phyloP scores from a whole-genome alignment of 2,329 filamentous ascomycete genomes.

The Neopestalotiopsis sp. region DNA sequence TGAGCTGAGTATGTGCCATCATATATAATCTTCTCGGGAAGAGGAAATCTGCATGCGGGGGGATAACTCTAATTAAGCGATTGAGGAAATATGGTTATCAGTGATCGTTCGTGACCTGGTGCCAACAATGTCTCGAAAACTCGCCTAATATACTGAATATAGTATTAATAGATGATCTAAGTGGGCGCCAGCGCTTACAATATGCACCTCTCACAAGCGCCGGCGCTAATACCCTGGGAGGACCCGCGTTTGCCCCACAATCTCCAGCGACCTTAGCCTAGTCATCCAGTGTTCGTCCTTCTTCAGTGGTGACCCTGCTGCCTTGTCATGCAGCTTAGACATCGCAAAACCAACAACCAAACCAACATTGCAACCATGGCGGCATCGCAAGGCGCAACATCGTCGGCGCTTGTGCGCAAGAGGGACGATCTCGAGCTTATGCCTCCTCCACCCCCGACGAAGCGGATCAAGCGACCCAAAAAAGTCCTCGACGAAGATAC shows the following conservation, averaged over 20 bases:
- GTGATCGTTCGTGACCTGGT: no score
- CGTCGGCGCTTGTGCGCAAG: slow-evolving; percentile 71
- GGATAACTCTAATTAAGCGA: no score
- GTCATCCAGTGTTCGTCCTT: neutral
- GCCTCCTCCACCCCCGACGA: slow-evolving; percentile 83
- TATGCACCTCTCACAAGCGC: no score
- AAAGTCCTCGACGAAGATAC: slow-evolving; percentile 91
- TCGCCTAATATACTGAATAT: no score
- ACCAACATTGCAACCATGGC: slow-evolving; percentile 42
- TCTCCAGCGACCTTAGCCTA: neutral
- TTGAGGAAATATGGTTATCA: no score
- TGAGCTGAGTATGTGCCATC: no score
- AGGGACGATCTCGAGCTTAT: slow-evolving; percentile 74
- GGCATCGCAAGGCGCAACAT: slow-evolving; percentile 42
- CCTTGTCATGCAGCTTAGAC: neutral
- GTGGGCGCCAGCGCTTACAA: no score
- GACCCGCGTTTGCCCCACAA: neutral
- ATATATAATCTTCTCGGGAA: no score
- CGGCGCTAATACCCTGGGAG: no score
- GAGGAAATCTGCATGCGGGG: no score
- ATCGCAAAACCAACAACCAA: neutral
- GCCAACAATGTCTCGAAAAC: no score
- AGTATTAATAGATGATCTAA: no score
- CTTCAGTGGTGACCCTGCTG: neutral
- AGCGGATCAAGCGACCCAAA: slow-evolving; percentile 89